A percentile compares a stretch with the other conserved stretches of the same genome.
phyloP scores from a whole-genome alignment of 2,329 filamentous ascomycete species.

The Epichloe baconii region DNA sequence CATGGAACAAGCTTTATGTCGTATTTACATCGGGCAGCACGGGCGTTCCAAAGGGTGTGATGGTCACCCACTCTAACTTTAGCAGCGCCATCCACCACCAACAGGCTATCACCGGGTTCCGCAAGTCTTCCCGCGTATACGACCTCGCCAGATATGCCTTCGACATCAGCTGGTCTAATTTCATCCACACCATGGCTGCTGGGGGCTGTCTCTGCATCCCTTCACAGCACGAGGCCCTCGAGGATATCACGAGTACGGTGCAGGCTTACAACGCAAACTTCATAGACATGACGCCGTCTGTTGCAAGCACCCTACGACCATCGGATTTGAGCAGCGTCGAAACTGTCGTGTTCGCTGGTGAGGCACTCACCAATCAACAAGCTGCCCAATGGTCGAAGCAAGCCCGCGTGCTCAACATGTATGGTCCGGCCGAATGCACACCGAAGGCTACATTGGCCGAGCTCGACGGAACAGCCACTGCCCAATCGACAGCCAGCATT shows the following conservation, averaged over 20 bases:
- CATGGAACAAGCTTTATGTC: constrained; percentile 1
- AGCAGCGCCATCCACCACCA: constrained; percentile 7
- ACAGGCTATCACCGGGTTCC: constrained; percentile 6
- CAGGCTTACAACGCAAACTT: neutral
- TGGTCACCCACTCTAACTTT: constrained; percentile 9
- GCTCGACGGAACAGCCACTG: neutral
- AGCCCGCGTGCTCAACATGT: constrained; percentile 11
- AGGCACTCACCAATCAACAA: constrained; percentile 1
- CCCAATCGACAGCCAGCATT: neutral
- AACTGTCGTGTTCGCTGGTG: constrained; percentile 2
- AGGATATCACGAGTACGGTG: neutral
- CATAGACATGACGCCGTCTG: constrained; percentile 3
- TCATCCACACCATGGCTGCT: constrained; percentile 33
- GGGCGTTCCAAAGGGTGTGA: constrained; percentile 10
- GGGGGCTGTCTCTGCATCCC: constrained; percentile 40
- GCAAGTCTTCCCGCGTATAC: constrained; percentile 18
- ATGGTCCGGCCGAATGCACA: constrained; percentile 9
- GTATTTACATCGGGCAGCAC: constrained; percentile 9
- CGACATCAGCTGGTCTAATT: constrained; percentile 35
- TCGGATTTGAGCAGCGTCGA: neutral
- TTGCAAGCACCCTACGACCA: neutral
- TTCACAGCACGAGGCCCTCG: constrained; percentile 10
- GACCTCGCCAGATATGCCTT: constrained; percentile 36
- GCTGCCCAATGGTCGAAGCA: constrained; percentile 2
- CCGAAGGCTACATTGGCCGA: constrained; percentile 2